These are phyloP conservation scores for Rhododendron ferrugineum DNA, from an alignment of 148 eudicot genomes.

Conservation along the genomic window DNA sequence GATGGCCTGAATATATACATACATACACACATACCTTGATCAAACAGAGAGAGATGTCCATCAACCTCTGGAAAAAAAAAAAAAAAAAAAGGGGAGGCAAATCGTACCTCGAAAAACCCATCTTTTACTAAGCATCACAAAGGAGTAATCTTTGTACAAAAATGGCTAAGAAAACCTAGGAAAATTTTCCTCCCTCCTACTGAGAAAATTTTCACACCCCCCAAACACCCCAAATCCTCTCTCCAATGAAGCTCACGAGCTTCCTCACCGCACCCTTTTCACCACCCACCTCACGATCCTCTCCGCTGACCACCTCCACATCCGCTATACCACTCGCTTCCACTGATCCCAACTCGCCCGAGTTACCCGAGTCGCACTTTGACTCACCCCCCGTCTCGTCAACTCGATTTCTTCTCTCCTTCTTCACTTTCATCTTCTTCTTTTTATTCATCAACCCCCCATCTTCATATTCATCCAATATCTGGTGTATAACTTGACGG, in stretches of 20 bases:
- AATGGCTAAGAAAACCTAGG: background rate
- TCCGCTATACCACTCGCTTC: background rate
- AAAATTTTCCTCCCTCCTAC: background rate
- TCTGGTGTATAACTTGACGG: conserved; percentile 26
- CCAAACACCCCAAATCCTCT: conserved; percentile 76
- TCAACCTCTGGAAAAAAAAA: background rate
- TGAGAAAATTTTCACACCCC: conserved; percentile 22
- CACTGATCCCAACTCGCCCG: conserved; percentile 15
- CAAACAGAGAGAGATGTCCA: background rate
- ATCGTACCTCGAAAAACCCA: background rate
- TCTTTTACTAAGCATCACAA: no score
- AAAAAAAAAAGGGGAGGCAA: background rate
- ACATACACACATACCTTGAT: background rate
- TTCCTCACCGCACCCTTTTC: conserved; percentile 53
- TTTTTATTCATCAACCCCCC: conserved; percentile 16
- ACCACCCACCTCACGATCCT: conserved; percentile 14
- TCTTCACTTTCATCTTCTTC: conserved; percentile 17
- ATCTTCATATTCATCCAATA: conserved; percentile 33
- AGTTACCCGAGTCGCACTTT: conserved; percentile 6
- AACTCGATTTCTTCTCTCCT: conserved; percentile 3
- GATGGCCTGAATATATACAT: background rate
- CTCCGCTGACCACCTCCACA: background rate
- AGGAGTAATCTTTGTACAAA: background rate
- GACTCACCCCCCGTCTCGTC: background rate
- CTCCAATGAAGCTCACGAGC: conserved; percentile 55